Evolutionary conservation across 176 grass and related monocot genomes (phyloP), one percentile per base, ranked within the genome.

Genomic region (Puya raimondii): DNA sequence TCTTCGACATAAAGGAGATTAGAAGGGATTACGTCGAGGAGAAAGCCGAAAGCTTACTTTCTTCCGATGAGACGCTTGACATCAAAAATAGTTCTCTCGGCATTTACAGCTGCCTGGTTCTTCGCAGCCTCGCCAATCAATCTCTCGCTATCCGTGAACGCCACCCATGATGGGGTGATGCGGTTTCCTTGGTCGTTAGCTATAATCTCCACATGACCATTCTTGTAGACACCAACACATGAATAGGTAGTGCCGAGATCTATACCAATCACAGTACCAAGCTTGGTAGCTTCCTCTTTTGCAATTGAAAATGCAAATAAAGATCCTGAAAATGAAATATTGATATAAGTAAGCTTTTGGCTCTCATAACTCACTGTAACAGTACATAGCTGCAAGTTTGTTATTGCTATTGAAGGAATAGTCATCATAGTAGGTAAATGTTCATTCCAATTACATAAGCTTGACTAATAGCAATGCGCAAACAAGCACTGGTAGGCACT

Each of bases 51-150:
- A 68, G 16, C 75, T 68, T 59, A 84, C 64, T 79, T 65, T 9
- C 81, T 66, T 12, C 88, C 88, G 15, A 91, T 91, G 22, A 91
- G 78, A 22, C 84, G 81, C 65, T 91, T 91, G 78, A 77, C 77
- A 51, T 91, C 88, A 78, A 79, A 91, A 64, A 91, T 23, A 11
- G 88, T 91, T 53, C 78, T 83, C 18, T 70, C 67, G 10, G 81
- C 63, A 78, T 87, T 87, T 20, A 72, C 68, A 9, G 88, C 88
- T 11, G 84, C 88, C 84, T 82, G 84, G 77, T 87, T 91, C 71
- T 91, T 91, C 67, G 88, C 88, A 64, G 88, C 84, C 85, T 92
- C 81, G 27, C 85, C 88, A n/a, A 92, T 92, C 13, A 92, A 70
- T 20, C 89, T 81, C 85, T 92, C 82, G 7, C 73, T 2, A 29